Evolutionary conservation across 2,329 filamentous ascomycete species (phyloP).

Genomic region (Penicillium sp.): DNA sequence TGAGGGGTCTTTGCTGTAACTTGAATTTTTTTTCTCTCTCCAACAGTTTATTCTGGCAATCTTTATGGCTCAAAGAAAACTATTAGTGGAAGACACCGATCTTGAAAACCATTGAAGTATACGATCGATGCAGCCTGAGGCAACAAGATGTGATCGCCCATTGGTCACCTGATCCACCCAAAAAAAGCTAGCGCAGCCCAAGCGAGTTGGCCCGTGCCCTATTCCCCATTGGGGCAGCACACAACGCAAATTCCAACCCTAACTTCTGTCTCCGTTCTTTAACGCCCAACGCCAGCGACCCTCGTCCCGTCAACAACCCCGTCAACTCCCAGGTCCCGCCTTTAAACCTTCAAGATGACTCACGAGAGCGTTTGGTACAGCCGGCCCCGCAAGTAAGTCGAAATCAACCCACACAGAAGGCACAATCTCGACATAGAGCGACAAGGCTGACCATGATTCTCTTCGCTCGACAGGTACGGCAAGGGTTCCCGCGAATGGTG

Average conservation of each 20-base stretch:
- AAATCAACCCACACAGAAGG: constrained; percentile 7
- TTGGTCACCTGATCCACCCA: constrained; percentile 11
- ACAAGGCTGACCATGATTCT: constrained; percentile 20
- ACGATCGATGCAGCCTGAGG: neutral
- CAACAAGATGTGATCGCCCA: constrained; percentile 4
- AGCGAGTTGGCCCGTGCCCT: constrained; percentile 35
- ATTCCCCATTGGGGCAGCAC: constrained; percentile 31
- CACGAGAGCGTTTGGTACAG: constrained; percentile 99
- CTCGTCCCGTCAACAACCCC: constrained; percentile 36
- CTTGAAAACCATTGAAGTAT: constrained; percentile 1
- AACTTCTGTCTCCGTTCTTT: constrained; percentile 30
- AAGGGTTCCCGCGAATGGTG: constrained; percentile 95
- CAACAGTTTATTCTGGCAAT: too few species aligned
- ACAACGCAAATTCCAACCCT: constrained; percentile 38
- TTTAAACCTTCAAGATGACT: constrained; percentile 64
- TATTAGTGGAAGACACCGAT: neutral
- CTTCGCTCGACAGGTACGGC: constrained; percentile 55
- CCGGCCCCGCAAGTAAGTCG: constrained; percentile 78
- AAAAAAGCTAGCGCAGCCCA: constrained; percentile 27
- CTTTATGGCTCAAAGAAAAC: neutral
- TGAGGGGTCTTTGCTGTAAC: too few species aligned
- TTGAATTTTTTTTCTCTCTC: too few species aligned
- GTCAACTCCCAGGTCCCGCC: constrained; percentile 32
- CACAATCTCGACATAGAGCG: constrained; percentile 11
- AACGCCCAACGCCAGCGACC: constrained; percentile 38